Base-by-base conservation (phyloP, 2,329 filamentous ascomycete genomes). In the Alternaria arborescens region DNA sequence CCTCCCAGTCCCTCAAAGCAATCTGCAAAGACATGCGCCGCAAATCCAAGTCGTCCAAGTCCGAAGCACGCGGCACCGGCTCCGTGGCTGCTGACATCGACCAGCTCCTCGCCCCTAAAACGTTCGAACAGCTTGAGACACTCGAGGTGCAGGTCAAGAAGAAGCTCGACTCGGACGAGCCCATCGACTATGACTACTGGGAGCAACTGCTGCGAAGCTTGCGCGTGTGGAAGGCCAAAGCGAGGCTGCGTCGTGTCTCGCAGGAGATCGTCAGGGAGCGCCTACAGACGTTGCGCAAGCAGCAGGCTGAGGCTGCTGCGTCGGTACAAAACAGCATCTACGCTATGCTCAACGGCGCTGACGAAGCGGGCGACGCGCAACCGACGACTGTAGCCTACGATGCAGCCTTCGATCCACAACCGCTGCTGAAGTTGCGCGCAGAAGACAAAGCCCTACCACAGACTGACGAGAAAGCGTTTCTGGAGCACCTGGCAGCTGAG, bases 171-270 rank as follows among this genome's bases (percentile, higher is more conserved):
- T 96, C 93, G 8, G 90, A 97, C 74, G 94, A 97, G 74, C 89
- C 92, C 10, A 94, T 99, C 67, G 95, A 99, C 78, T 93, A 91
- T 3, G 95, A 99, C 79, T 99, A 98, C 78, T 99, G 95, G 95
- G 93, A 97, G 75, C 92, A 97, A 75, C 84, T 99, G 16, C 83
- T 99, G 62, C 89, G 89, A 67, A 96, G 90, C 74, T 82, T 99
- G 64, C 84, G 91, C 7, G 88, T 97, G 1, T 97, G 92, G 89
- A 98, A 98, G 81, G 93, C 95, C 34, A 93, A 92, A 77, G 93
- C 93, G 2, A 93, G 90, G 77, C 81, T 99, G 54, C 89, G 88
- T 67, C 89, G 87, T 63, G 89, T 97, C 16, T 94, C 90, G 67
- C 88, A 92, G 66, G 87, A 87, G 12, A 91, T 97, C 63, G 86